Conservation (phyloP, 441 rosid species). For the Syzygium malaccense region DNA sequence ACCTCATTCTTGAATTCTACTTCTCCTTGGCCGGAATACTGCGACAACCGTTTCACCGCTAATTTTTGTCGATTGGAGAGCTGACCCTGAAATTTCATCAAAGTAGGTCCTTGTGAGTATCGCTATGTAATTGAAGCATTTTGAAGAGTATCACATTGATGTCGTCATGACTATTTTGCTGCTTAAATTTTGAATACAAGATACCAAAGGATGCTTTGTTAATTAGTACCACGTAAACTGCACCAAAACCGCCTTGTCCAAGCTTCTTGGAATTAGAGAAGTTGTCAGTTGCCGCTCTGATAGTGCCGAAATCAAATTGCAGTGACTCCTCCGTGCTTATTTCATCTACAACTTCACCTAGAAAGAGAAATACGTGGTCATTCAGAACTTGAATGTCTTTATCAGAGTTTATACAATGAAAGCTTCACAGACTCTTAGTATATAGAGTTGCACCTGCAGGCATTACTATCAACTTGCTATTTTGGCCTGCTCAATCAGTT, state of each 20-base stretch:
- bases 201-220: neutral
- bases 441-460: neutral
- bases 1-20: no score
- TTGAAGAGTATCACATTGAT: no score
- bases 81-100: no score
- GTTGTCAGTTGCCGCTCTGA: neutral
- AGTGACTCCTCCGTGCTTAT: neutral
- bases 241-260: neutral
- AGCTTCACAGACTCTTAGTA: neutral
- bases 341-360: no score
- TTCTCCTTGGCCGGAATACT: no score
- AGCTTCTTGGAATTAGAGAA: neutral
- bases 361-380: no score
- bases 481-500: neutral
- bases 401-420: neutral
- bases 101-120: no score
- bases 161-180: neutral
- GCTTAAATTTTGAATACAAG: neutral
- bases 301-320: neutral
- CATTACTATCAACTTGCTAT: neutral
- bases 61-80: no score
- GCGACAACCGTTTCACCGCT: no score
- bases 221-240: neutral
- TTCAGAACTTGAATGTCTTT: neutral
- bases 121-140: no score